Conservation (phyloP, 2,329 filamentous ascomycete species). For the Fusarium sp. region DNA sequence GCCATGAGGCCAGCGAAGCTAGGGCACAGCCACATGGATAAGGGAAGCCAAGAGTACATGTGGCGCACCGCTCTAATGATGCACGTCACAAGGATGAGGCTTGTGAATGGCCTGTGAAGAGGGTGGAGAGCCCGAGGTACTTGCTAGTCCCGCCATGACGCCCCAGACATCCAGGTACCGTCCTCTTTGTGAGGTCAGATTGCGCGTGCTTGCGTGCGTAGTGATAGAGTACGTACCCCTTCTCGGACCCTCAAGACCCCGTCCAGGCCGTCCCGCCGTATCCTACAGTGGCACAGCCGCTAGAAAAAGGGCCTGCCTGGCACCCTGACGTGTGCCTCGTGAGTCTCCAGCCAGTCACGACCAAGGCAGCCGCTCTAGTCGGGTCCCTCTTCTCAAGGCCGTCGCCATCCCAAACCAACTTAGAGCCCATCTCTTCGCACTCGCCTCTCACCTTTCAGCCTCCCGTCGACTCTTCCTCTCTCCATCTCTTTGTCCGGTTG, state of each 20-base stretch:
- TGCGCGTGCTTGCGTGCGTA: constrained; percentile 6
- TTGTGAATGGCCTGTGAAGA: background rate
- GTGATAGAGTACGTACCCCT: constrained; percentile 15
- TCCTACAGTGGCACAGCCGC: constrained; percentile 34
- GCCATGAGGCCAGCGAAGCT: constrained; percentile 48
- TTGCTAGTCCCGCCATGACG: background rate
- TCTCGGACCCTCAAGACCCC: constrained; percentile 9
- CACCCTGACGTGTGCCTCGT: constrained; percentile 40
- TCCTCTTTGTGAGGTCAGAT: background rate
- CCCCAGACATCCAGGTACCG: constrained; percentile 1
- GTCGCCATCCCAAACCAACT: constrained; percentile 36
- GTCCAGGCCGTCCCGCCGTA: constrained; percentile 12
- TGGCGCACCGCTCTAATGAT: constrained; percentile 13
- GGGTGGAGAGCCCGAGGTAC: constrained; percentile 1
- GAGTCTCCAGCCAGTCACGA: constrained; percentile 36
- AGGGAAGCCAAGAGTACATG: constrained; percentile 26
- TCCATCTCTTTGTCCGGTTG: constrained; percentile 21
- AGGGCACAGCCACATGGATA: constrained; percentile 43
- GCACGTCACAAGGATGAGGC: constrained; percentile 37
- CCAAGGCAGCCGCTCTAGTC: constrained; percentile 39
- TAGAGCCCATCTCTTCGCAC: constrained; percentile 38
- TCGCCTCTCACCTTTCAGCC: constrained; percentile 40
- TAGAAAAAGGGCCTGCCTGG: constrained; percentile 38
- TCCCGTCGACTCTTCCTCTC: constrained; percentile 29
- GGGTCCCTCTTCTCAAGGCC: constrained; percentile 17